Conservation (phyloP, 2,329 filamentous ascomycete species). For the Xylaria sp. region DNA sequence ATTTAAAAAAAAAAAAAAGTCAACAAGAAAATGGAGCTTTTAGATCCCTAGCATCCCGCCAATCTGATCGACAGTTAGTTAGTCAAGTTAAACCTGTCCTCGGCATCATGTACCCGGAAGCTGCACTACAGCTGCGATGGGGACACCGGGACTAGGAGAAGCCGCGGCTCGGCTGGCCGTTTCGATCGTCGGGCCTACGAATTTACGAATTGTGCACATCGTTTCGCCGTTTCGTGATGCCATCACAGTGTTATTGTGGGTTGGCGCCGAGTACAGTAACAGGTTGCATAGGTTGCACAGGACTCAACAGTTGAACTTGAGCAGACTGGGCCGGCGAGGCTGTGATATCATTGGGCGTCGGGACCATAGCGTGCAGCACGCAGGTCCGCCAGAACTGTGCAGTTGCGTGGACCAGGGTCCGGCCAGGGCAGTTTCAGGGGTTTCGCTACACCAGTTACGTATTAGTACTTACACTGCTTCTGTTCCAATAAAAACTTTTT, state of each 20-base stretch:
- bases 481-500: conserved; percentile 15
- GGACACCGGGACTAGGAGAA: conserved; percentile 4
- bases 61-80: conserved; percentile 14
- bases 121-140: neutral
- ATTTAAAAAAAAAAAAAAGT: neutral
- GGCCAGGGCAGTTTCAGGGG: neutral
- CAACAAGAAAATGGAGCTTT: neutral
- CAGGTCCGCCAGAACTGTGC: conserved; percentile 26
- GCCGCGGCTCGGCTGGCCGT: conserved; percentile 22
- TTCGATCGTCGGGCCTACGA: conserved; percentile 6
- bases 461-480: too few species aligned
- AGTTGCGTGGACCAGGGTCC: neutral
- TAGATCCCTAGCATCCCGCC: conserved; percentile 2
- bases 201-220: neutral
- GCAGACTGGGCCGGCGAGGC: conserved; percentile 13
- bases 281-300: conserved; percentile 33
- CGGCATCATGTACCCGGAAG: neutral
- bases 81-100: neutral
- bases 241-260: conserved; percentile 5
- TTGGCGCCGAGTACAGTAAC: neutral
- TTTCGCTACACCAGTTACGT: too few species aligned
- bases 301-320: conserved; percentile 46
- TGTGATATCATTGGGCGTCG: conserved; percentile 39
- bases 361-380: conserved; percentile 17
- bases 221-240: conserved; percentile 20